A percentile compares a stretch with the other conserved stretches of the same genome.
phyloP scores from a whole-genome alignment of 2,329 filamentous ascomycete species.

The Xylariaceae sp. region DNA sequence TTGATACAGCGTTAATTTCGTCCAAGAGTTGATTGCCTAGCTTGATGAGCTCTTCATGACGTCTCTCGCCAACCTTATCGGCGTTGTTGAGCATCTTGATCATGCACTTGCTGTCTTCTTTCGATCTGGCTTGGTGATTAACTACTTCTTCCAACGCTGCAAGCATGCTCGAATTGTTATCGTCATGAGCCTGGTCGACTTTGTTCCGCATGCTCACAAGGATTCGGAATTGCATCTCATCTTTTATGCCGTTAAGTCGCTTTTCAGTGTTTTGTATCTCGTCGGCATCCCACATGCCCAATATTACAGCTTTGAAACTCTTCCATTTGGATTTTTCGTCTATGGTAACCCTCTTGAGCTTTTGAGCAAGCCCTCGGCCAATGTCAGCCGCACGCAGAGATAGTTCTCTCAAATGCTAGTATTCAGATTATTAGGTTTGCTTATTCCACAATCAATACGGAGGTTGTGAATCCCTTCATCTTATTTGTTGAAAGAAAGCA shows the following conservation, averaged over 20 bases:
- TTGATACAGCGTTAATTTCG: constrained; percentile 5
- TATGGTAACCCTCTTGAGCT: constrained; percentile 15
- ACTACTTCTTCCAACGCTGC: constrained; percentile 18
- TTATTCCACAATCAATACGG: too few species aligned
- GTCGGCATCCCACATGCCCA: constrained; percentile 27
- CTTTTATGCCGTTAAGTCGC: constrained; percentile 25
- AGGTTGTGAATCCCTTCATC: too few species aligned
- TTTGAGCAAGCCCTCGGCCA: constrained; percentile 25
- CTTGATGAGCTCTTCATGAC: constrained; percentile 16
- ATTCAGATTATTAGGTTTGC: too few species aligned
- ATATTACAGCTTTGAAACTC: constrained; percentile 19
- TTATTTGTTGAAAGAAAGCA: too few species aligned
- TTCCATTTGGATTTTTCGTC: constrained; percentile 29
- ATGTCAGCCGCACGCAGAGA: constrained; percentile 27
- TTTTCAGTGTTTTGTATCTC: constrained; percentile 30
- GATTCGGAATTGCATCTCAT: constrained; percentile 28
- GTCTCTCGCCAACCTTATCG: constrained; percentile 7
- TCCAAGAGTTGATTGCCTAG: constrained; percentile 14
- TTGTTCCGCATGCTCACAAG: constrained; percentile 23
- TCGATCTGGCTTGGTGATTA: constrained; percentile 15
- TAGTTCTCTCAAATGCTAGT: constrained; percentile 25
- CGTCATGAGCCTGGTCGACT: constrained; percentile 13
- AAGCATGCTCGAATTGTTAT: constrained; percentile 15
- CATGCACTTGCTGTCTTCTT: constrained; percentile 20
- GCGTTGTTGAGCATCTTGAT: constrained; percentile 23